A percentile compares a stretch with the other conserved stretches of the same genome.
Evolutionary conservation across 495 filamentous ascomycete species (phyloP).

Genomic region (Tuber calosporum): DNA sequence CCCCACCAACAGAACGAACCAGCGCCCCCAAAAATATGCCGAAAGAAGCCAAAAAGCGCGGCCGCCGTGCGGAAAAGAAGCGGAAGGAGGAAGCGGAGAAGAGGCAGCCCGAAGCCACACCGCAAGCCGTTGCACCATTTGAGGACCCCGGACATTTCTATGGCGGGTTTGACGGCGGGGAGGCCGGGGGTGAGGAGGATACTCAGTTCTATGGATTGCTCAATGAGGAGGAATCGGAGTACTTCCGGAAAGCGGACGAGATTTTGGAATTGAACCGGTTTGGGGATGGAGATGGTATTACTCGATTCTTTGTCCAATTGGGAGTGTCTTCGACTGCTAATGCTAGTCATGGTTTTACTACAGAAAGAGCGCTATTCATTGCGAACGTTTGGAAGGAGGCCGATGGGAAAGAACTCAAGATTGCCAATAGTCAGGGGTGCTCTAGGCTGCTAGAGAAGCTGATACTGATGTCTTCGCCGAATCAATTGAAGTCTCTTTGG

Average conservation of each 20-base stretch:
- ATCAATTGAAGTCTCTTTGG: slow-evolving; percentile 79
- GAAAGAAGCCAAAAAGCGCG: slow-evolving; percentile 60
- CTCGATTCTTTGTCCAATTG: neutral
- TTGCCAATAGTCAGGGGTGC: slow-evolving; percentile 89
- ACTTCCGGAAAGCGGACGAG: slow-evolving; percentile 82
- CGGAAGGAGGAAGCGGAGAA: slow-evolving; percentile 44
- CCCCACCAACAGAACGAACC: neutral
- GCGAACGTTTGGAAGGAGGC: slow-evolving; percentile 80
- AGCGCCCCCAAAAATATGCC: slow-evolving; percentile 46
- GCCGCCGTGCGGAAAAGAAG: slow-evolving; percentile 58
- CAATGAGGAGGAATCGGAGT: slow-evolving; percentile 82
- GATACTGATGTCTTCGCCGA: slow-evolving; percentile 68
- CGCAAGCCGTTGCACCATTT: slow-evolving; percentile 14
- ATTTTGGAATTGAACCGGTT: slow-evolving; percentile 85
- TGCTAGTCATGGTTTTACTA: neutral
- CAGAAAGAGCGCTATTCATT: slow-evolving; percentile 68
- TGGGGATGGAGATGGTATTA: slow-evolving; percentile 53
- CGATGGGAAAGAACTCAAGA: slow-evolving; percentile 84
- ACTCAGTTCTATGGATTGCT: slow-evolving; percentile 82
- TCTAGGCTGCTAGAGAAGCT: slow-evolving; percentile 86
- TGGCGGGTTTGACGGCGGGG: slow-evolving; percentile 22
- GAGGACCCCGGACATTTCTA: slow-evolving; percentile 42
- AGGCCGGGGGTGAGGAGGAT: slow-evolving; percentile 40
- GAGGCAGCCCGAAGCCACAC: slow-evolving; percentile 40
- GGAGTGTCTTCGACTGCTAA: neutral